These are phyloP conservation scores for Choiromyces venosus DNA, from an alignment of 495 filamentous ascomycete genomes.

Conservation along the genomic window DNA sequence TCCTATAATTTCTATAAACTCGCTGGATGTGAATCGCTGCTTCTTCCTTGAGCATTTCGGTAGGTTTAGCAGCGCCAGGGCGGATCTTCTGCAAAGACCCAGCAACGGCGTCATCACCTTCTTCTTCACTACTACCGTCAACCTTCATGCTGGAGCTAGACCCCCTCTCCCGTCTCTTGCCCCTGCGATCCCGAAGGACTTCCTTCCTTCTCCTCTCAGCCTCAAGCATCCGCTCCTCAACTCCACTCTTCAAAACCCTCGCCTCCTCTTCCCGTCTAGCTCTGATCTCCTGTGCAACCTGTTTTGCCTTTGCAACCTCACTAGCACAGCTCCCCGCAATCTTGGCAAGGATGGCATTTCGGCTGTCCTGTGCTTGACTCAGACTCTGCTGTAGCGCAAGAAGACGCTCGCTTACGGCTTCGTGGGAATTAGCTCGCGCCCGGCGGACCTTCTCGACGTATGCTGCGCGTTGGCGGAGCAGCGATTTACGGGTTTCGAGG, in stretches of 20 bases:
- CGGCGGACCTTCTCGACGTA: slow-evolving; percentile 95
- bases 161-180: slow-evolving; percentile 34
- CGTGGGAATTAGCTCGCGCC: slow-evolving; percentile 78
- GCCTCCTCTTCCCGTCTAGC: slow-evolving; percentile 85
- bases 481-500: slow-evolving; percentile 84
- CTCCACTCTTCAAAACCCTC: slow-evolving; percentile 51
- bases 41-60: slow-evolving; percentile 58
- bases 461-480: slow-evolving; percentile 84
- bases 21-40: slow-evolving; percentile 71
- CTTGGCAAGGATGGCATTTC: slow-evolving; percentile 86
- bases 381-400: slow-evolving; percentile 66
- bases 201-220: slow-evolving; percentile 35
- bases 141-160: slow-evolving; percentile 11
- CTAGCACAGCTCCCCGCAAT: slow-evolving; percentile 91
- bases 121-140: slow-evolving; percentile 26
- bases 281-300: slow-evolving; percentile 83
- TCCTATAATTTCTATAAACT: slow-evolving; percentile 62
- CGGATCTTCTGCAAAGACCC: slow-evolving; percentile 60
- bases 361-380: slow-evolving; percentile 81
- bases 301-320: slow-evolving; percentile 90
- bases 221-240: slow-evolving; percentile 40
- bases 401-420: slow-evolving; percentile 53
- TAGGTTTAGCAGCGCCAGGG: slow-evolving; percentile 56
- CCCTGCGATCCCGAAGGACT: slow-evolving; percentile 33
- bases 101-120: slow-evolving; percentile 45